Evolutionary conservation across 306 rosid genomes (phyloP).

Genomic region (Gastrolobium bilobum): DNA sequence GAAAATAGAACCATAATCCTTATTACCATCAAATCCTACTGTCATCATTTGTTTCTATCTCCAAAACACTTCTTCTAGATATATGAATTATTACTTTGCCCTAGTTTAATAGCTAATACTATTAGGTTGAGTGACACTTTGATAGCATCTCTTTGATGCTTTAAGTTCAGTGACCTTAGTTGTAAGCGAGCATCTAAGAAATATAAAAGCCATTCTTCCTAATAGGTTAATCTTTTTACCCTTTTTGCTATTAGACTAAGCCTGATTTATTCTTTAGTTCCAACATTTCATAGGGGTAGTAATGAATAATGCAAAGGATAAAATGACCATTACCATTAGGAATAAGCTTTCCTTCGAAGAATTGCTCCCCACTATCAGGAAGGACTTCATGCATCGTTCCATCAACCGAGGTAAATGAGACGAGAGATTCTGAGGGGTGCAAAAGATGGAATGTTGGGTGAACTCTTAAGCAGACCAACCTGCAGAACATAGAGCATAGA

Average conservation of each 20-base stretch:
- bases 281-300: constrained; percentile 24
- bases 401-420: constrained; percentile 80
- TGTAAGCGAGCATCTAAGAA: background rate
- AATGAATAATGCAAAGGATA: constrained; percentile 30
- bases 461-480: constrained; percentile 91
- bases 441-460: constrained; percentile 83
- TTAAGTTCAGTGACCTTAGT: background rate
- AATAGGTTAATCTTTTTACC: too few relatives aligned
- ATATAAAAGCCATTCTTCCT: constrained; percentile 1
- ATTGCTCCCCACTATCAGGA: constrained; percentile 84
- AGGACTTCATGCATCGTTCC: constrained; percentile 83
- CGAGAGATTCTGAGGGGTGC: constrained; percentile 82
- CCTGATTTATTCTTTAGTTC: constrained; percentile 4
- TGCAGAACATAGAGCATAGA: constrained; percentile 46
- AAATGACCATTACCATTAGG: constrained; percentile 75
- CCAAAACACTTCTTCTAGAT: background rate
- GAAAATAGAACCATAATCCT: background rate
- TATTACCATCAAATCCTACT: background rate
- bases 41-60: background rate
- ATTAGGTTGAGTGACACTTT: background rate
- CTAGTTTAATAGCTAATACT: background rate
- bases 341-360: constrained; percentile 68
- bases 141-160: background rate
- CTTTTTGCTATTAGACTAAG: constrained; percentile 6
- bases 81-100: background rate